Conservation (phyloP, 345 rosid species). For the Clarkia xantiana region DNA sequence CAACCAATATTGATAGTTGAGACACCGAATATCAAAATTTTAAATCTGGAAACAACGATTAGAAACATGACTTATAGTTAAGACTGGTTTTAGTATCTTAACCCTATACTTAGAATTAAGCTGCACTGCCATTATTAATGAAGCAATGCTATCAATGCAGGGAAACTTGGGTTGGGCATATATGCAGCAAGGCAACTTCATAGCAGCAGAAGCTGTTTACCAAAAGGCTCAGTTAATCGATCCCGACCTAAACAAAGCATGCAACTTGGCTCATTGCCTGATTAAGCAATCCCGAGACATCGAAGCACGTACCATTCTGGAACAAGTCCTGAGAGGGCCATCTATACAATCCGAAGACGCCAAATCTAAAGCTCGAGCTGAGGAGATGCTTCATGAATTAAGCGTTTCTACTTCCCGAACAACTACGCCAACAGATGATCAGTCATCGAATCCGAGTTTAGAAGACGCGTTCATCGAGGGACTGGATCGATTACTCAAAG, state of each 20-base stretch:
- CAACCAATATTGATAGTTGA: no score
- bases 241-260: constrained; percentile 83
- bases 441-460: constrained; percentile 8
- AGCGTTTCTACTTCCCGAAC: background rate
- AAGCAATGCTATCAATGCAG: constrained; percentile 17
- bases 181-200: constrained; percentile 58
- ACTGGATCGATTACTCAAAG: constrained; percentile 48
- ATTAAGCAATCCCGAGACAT: constrained; percentile 40
- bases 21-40: no score
- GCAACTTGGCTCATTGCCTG: constrained; percentile 62
- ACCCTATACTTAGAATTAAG: no score
- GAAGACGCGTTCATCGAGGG: constrained; percentile 50
- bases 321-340: constrained; percentile 24
- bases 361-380: constrained; percentile 34
- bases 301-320: constrained; percentile 40
- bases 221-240: constrained; percentile 66
- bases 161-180: constrained; percentile 98
- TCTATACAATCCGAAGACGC: constrained; percentile 36
- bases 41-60: no score
- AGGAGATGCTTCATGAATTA: constrained; percentile 34
- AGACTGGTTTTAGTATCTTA: no score
- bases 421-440: background rate
- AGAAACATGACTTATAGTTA: no score
- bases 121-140: no score
- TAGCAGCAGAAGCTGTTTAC: constrained; percentile 64